phyloP scores from a whole-genome alignment of 2,329 filamentous ascomycete genomes.

The Sporothrix variecibatus region DNA sequence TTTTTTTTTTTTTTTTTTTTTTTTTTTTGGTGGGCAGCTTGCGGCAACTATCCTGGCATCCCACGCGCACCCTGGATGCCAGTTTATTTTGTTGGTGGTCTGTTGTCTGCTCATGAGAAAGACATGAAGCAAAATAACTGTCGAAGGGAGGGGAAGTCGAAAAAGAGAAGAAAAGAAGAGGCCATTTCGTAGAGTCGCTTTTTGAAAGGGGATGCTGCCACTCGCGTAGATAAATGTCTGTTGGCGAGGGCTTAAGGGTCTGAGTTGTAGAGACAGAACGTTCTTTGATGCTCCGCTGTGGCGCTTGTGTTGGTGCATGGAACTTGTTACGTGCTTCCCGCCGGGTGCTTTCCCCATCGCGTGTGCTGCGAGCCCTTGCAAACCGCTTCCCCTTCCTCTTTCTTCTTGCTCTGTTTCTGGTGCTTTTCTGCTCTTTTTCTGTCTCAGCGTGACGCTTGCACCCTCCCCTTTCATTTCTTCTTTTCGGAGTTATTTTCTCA shows the following conservation, averaged over 20 bases:
- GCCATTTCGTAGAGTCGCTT: not conserved
- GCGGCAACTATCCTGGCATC: not conserved
- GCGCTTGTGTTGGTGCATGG: constrained; percentile 14
- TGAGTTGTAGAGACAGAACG: not conserved
- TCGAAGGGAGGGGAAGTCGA: not conserved
- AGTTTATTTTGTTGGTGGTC: not conserved
- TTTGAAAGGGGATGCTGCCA: not conserved
- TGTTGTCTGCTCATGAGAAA: not conserved
- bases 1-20: not conserved
- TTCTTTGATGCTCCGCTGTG: not conserved
- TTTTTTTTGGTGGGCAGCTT: not conserved
- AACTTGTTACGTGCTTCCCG: constrained; percentile 9
- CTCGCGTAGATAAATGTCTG: not conserved
- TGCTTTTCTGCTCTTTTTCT: not conserved
- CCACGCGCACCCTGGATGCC: not conserved
- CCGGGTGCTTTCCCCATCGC: not conserved
- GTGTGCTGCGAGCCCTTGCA: not conserved
- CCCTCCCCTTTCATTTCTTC: not conserved
- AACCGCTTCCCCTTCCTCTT: not conserved
- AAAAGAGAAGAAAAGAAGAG: not conserved
- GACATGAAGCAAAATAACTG: not conserved
- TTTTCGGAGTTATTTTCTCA: not conserved
- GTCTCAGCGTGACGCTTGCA: not conserved
- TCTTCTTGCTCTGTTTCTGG: not conserved
- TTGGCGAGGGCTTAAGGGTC: not conserved